Conservation (phyloP, 1,284 basidiomycete genomes). For the Papiliotrema flavescens region DNA sequence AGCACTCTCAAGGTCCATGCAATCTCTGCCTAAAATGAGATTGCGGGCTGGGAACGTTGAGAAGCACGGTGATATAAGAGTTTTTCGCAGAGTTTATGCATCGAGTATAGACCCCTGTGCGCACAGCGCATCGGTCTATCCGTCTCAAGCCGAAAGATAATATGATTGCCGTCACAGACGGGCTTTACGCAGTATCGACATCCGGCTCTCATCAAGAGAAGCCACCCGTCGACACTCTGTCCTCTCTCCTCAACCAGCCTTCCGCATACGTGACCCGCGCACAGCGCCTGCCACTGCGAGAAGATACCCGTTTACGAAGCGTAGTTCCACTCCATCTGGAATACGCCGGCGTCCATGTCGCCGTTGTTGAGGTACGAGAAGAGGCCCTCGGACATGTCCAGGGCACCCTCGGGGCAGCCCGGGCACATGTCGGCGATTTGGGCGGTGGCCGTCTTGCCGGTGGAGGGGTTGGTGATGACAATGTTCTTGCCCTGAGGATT, state of each 20-base stretch:
- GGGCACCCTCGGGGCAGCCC: slow-evolving; percentile 46
- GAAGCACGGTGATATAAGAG: not conserved
- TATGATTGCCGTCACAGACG: not conserved
- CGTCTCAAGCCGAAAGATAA: not conserved
- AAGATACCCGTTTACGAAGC: not conserved
- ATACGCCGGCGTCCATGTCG: slow-evolving; percentile 38
- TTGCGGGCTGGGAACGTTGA: not conserved
- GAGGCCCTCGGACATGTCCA: slow-evolving; percentile 52
- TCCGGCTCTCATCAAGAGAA: not conserved
- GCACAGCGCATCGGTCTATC: not conserved
- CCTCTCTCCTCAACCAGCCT: not conserved
- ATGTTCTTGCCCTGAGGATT: slow-evolving; percentile 55
- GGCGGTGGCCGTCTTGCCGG: slow-evolving; percentile 59
- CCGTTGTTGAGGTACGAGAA: slow-evolving; percentile 44
- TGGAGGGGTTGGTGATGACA: slow-evolving; percentile 60
- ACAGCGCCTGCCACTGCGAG: not conserved
- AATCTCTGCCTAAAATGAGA: not conserved
- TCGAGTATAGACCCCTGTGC: not conserved
- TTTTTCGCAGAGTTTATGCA: not conserved
- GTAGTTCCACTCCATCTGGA: slow-evolving; percentile 23
- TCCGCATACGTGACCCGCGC: not conserved
- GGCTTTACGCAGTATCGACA: not conserved
- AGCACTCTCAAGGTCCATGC: no score
- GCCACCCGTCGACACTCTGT: not conserved
- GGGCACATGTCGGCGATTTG: slow-evolving; percentile 57